phyloP scores from a whole-genome alignment of 257 asterid genomes.

The Gentiana macrophylla region DNA sequence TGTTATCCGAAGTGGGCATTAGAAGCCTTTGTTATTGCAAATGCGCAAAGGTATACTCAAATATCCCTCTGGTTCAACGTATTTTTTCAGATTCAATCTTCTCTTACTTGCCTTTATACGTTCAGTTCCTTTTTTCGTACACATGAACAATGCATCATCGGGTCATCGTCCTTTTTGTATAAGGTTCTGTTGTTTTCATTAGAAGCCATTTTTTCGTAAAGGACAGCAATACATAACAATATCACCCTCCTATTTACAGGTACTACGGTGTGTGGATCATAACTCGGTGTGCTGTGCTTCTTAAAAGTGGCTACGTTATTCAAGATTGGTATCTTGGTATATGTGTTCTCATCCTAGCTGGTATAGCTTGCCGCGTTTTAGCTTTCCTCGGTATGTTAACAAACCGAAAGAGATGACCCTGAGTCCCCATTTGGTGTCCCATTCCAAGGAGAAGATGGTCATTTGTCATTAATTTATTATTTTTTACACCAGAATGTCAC shows the following conservation, averaged over 20 bases:
- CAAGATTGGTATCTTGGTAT: slow-evolving; percentile 54
- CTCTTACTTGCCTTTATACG: neutral
- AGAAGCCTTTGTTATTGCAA: slow-evolving; percentile 80
- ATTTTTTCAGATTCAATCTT: neutral
- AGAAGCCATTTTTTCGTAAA: no score
- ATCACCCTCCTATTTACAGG: slow-evolving; percentile 2
- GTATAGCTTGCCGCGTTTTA: slow-evolving; percentile 35
- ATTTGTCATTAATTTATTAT: no score
- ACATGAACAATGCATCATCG: slow-evolving; percentile 45
- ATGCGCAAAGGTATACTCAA: slow-evolving; percentile 52
- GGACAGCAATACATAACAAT: no score
- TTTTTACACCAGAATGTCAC: no score
- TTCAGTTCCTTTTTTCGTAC: slow-evolving; percentile 3
- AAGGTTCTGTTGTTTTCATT: neutral
- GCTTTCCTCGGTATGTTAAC: slow-evolving; percentile 47
- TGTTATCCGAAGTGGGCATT: slow-evolving; percentile 93
- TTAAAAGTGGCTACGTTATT: slow-evolving; percentile 45
- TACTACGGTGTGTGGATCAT: neutral
- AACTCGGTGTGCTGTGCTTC: slow-evolving; percentile 19
- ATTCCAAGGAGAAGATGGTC: no score
- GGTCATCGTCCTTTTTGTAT: neutral
- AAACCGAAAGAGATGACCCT: no score
- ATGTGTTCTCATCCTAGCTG: slow-evolving; percentile 30
- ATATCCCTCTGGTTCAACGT: neutral
- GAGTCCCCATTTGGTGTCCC: no score